A percentile compares a stretch with the other conserved stretches of the same genome.
Conservation (phyloP, 805 yeast species). For the Zygotorulaspora sp. region DNA sequence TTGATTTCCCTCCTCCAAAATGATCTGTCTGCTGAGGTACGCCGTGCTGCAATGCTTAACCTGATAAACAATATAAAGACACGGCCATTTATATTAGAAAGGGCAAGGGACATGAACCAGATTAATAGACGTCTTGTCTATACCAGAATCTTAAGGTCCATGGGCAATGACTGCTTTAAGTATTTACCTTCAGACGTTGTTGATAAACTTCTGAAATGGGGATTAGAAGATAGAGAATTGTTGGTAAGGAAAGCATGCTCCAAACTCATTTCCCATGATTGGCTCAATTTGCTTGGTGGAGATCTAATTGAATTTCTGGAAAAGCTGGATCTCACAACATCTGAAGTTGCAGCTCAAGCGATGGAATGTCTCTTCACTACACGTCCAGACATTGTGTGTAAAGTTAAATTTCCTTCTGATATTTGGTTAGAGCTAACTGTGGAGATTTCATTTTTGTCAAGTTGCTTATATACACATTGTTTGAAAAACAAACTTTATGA, state of each 20-base stretch:
- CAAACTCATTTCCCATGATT: slow-evolving; percentile 60
- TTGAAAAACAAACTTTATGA: slow-evolving; percentile 47
- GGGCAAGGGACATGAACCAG: slow-evolving; percentile 77
- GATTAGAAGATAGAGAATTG: slow-evolving; percentile 80
- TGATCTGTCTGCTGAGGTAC: slow-evolving; percentile 83
- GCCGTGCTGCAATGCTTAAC: slow-evolving; percentile 77
- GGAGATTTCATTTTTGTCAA: slow-evolving; percentile 68
- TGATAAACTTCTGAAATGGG: slow-evolving; percentile 73
- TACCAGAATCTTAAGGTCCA: slow-evolving; percentile 59
- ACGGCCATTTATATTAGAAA: slow-evolving; percentile 57
- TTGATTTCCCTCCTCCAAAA: slow-evolving; percentile 54
- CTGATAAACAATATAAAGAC: slow-evolving; percentile 53
- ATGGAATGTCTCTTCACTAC: slow-evolving; percentile 57
- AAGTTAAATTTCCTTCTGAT: slow-evolving; percentile 56
- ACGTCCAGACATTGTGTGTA: slow-evolving; percentile 58
- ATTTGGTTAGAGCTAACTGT: slow-evolving; percentile 68
- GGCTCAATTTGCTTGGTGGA: slow-evolving; percentile 67
- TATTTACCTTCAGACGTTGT: slow-evolving; percentile 41
- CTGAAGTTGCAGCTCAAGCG: slow-evolving; percentile 62
- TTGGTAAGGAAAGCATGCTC: slow-evolving; percentile 67
- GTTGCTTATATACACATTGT: slow-evolving; percentile 65
- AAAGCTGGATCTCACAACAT: slow-evolving; percentile 62
- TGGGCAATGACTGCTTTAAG: slow-evolving; percentile 54
- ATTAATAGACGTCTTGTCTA: slow-evolving; percentile 70
- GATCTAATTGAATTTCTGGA: slow-evolving; percentile 71